Base-by-base conservation (phyloP, 805 yeast genomes). In the Kodamaea restingae region DNA sequence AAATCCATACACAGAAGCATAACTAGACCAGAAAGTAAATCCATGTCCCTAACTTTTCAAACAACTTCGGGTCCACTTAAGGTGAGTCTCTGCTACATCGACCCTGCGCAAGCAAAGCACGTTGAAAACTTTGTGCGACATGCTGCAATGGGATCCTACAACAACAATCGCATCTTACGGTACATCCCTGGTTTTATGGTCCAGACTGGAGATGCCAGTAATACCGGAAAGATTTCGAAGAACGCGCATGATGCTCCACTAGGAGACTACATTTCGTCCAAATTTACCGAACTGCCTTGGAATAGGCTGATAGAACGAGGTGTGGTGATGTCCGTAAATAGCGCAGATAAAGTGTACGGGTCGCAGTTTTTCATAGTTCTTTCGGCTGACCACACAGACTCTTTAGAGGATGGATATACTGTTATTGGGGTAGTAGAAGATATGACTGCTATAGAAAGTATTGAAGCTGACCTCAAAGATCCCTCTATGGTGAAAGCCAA, bases 171-270 rank as follows among this genome's bases (percentile, higher is more conserved):
- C 15, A 40, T 54, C 15, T 35, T 54, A 22, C 36, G 55, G 31
- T 52, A 47, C 33, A 43, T 54, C 12, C 48, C 53, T 4, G 39
- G 38, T 4, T 49, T 54, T 28, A 51, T 54, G 7, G 28, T 54
- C 17, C 58, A 54, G 27, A 44, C 52, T 2, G 58, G 58, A n/a
- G 55, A 52, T 30, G 47, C 54, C 7, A 35, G 49, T 15, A 48
- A 50, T 21, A 32, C 45, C 3, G 54, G 54, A 1, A 47, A 43
- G 33, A 14, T 24, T 3, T 47, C 51, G 4, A 30, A 22, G 4
- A 29, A 39, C 3, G 54, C 54, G 11, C 35, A 36, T 15, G 20
- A 30, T 18, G 15, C 20, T 9, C 42, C 38, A 9, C 26, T 39
- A 4, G 42, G 42, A 21, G 18, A 7, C 2, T 10, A 34, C 9